Conservation (phyloP, 495 filamentous ascomycete species). For the Penicillium paradoxum region DNA sequence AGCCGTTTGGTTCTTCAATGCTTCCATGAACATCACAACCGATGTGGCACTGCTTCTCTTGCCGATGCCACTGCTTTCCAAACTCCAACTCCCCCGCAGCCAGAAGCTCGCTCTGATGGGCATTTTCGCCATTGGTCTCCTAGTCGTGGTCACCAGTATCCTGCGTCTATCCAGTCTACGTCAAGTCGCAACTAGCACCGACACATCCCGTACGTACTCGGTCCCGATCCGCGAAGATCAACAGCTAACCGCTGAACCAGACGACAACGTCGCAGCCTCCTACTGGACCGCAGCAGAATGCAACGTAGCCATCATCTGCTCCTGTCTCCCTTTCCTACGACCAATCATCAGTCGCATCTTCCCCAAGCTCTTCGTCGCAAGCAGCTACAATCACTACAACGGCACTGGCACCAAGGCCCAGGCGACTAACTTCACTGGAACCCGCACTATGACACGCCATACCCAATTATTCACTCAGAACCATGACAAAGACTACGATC, state of each 20-base stretch:
- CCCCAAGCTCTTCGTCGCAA: slow-evolving; percentile 55
- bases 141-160: slow-evolving; percentile 37
- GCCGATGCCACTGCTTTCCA: slow-evolving; percentile 51
- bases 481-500: slow-evolving; percentile 28
- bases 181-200: slow-evolving; percentile 26
- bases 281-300: slow-evolving; percentile 84
- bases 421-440: slow-evolving; percentile 11
- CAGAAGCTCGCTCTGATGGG: slow-evolving; percentile 50
- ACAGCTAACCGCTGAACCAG: slow-evolving; percentile 15
- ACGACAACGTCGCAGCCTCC: slow-evolving; percentile 49
- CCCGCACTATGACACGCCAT: slow-evolving; percentile 15
- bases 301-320: slow-evolving; percentile 76
- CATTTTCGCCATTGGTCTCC: slow-evolving; percentile 53
- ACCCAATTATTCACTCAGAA: slow-evolving; percentile 21
- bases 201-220: slow-evolving; percentile 55
- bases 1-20: slow-evolving; percentile 48
- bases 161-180: slow-evolving; percentile 34
- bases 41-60: slow-evolving; percentile 52
- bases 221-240: slow-evolving; percentile 25
- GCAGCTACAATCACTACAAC: slow-evolving; percentile 27
- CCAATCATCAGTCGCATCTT: slow-evolving; percentile 71
- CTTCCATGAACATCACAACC: slow-evolving; percentile 49
- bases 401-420: slow-evolving; percentile 15
- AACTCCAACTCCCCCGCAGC: slow-evolving; percentile 43
- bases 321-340: slow-evolving; percentile 78